These are phyloP conservation scores for Neofusicoccum kwambonambiense DNA, from an alignment of 2,329 filamentous ascomycete genomes.

Conservation along the genomic window DNA sequence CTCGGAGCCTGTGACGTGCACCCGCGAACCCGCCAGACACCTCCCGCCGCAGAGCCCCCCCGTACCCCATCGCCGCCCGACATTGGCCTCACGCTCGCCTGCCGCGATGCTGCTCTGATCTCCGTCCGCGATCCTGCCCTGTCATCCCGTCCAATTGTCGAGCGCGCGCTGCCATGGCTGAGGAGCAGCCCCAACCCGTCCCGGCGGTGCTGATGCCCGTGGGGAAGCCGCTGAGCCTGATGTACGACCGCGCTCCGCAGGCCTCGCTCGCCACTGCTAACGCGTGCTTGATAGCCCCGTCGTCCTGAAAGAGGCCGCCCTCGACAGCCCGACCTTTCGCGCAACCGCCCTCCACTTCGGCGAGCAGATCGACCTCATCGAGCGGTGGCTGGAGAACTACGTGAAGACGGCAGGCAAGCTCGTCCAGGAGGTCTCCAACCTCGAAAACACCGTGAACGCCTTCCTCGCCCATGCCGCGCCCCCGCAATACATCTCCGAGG, in stretches of 20 bases:
- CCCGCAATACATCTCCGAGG: slow-evolving; percentile 71
- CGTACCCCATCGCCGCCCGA: not conserved
- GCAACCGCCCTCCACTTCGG: slow-evolving; percentile 81
- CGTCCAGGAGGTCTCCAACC: slow-evolving; percentile 63
- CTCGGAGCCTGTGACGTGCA: slow-evolving; percentile 17
- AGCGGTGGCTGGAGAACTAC: slow-evolving; percentile 84
- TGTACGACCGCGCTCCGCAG: slow-evolving; percentile 30
- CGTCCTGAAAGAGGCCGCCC: slow-evolving; percentile 85
- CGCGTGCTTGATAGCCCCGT: slow-evolving; percentile 61
- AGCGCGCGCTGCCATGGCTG: slow-evolving; percentile 30
- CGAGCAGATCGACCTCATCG: slow-evolving; percentile 87
- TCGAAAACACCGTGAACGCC: slow-evolving; percentile 76
- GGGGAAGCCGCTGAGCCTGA: slow-evolving; percentile 41
- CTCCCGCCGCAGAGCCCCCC: slow-evolving; percentile 11
- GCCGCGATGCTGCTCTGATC: slow-evolving; percentile 6
- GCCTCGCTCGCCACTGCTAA: slow-evolving; percentile 14
- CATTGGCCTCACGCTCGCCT: not conserved
- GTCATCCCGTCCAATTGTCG: not conserved
- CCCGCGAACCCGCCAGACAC: slow-evolving; percentile 1
- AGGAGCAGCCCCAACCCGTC: slow-evolving; percentile 27
- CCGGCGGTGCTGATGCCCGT: slow-evolving; percentile 39
- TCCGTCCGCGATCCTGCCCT: not conserved
- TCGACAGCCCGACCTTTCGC: slow-evolving; percentile 95
- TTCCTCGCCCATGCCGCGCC: slow-evolving; percentile 77
- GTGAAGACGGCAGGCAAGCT: slow-evolving; percentile 62